Evolutionary conservation across 2,329 filamentous ascomycete genomes (phyloP).

Genomic region (Neofusicoccum umdonicola): DNA sequence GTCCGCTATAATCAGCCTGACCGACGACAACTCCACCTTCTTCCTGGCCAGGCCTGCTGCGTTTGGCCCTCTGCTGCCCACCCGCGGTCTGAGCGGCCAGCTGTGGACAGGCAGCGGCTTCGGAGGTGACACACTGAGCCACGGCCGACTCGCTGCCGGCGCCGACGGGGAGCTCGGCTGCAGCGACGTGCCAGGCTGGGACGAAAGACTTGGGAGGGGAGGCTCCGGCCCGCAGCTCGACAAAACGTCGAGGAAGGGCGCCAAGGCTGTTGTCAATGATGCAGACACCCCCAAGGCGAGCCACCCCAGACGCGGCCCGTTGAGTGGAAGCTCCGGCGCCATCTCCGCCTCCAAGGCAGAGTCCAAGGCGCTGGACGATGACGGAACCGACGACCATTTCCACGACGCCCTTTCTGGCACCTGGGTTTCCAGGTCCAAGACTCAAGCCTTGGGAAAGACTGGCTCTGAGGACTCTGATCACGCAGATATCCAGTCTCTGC

Average conservation of each 20-base stretch:
- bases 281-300: neutral
- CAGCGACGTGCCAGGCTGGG: constrained; percentile 90
- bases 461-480: constrained; percentile 46
- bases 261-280: neutral
- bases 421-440: constrained; percentile 22
- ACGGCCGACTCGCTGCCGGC: constrained; percentile 51
- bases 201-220: constrained; percentile 45
- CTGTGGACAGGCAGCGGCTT: constrained; percentile 94
- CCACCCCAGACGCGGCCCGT: neutral
- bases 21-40: constrained; percentile 96
- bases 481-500: constrained; percentile 86
- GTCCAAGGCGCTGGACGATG: constrained; percentile 43
- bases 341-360: neutral
- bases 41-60: constrained; percentile 91
- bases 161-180: constrained; percentile 87
- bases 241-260: constrained; percentile 25
- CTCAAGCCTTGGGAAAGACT: constrained; percentile 27
- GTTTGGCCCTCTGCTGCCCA: constrained; percentile 78
- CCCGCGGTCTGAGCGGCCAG: constrained; percentile 77
- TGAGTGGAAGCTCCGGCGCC: neutral
- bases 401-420: constrained; percentile 57
- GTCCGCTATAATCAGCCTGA: constrained; percentile 92
- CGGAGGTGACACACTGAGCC: constrained; percentile 68
- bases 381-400: constrained; percentile 83
- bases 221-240: constrained; percentile 33